Base-by-base conservation (phyloP, 768 basidiomycete species). In the Termitomyces sp. region DNA sequence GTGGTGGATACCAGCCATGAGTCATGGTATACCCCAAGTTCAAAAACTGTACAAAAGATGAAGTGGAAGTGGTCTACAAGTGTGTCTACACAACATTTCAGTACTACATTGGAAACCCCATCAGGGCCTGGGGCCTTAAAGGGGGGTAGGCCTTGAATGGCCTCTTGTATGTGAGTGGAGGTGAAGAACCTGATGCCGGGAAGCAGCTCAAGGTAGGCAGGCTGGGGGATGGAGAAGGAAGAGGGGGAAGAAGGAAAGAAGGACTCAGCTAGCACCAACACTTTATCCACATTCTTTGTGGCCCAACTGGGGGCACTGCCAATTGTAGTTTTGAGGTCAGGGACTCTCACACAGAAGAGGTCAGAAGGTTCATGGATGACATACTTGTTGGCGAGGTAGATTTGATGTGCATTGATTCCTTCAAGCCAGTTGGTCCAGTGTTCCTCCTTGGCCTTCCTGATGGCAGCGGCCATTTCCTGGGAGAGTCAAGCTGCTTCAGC, bases 361-460 rank as follows among this genome's bases (percentile, higher is more conserved):
- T 37, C 3, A 12, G 35, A 12, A 5, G 12, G 35, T 37, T 37
- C 10, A 1, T 12, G 11, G 35, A 37, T 4, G 2, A 37, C n/a
- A n/a, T n/a, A n/a, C n/a, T n/a, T n/a, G n/a, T n/a, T n/a, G n/a
- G n/a, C n/a, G n/a, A n/a, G n/a, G n/a, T n/a, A n/a, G n/a, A n/a
- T n/a, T n/a, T n/a, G n/a, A n/a, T n/a, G n/a, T n/a, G n/a, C n/a
- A n/a, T n/a, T n/a, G n/a, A n/a, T n/a, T n/a, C n/a, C n/a, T n/a
- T n/a, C n/a, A n/a, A n/a, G n/a, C n/a, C n/a, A 59, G 10, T 54
- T 28, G 2, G 19, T 26, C 53, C 48, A 54, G 41, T 54, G 53
- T 5, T 31, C 30, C 2, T 5, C 1, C 5, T 15, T 30, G 17
- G 52, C 12, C 21, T 41, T 17, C n/a, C 12, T 19, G n/a, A n/a